phyloP scores from a whole-genome alignment of 345 rosid genomes.

The Sisymbrium irio region DNA sequence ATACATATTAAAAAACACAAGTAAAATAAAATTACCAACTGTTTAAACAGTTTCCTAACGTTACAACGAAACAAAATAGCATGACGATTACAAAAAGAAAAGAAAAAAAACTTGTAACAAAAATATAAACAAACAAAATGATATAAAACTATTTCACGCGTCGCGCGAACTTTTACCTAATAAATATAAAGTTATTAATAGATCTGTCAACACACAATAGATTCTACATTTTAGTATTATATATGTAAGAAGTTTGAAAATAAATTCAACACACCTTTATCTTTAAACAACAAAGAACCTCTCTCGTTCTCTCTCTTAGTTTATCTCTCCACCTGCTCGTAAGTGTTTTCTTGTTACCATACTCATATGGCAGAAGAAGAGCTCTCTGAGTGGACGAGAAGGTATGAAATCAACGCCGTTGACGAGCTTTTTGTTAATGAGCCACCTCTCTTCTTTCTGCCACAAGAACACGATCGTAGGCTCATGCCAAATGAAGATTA shows the following conservation, averaged over 20 bases:
- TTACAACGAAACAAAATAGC: too few species aligned
- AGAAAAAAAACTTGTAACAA: too few species aligned
- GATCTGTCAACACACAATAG: background rate
- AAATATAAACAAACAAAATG: too few species aligned
- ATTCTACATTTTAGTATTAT: background rate
- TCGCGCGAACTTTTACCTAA: too few species aligned
- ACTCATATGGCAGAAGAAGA: conserved; percentile 36
- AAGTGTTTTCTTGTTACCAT: conserved; percentile 2
- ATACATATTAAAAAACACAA: too few species aligned
- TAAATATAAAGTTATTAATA: background rate
- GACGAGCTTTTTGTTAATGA: conserved; percentile 53
- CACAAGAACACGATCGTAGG: conserved; percentile 25
- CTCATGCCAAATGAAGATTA: conserved; percentile 28
- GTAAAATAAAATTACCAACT: too few species aligned
- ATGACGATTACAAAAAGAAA: too few species aligned
- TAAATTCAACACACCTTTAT: conserved; percentile 1
- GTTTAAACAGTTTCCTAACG: too few species aligned
- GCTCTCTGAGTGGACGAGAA: conserved; percentile 24
- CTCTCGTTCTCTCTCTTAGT: conserved; percentile 7
- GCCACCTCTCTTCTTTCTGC: conserved; percentile 44
- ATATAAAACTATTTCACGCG: too few species aligned
- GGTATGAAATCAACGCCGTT: conserved; percentile 39
- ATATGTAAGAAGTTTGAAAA: background rate
- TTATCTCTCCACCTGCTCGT: conserved; percentile 3
- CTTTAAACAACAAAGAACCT: conserved; percentile 14